phyloP scores from a whole-genome alignment of 2,329 filamentous ascomycete species.

The Colletotrichum chlorophyti region DNA sequence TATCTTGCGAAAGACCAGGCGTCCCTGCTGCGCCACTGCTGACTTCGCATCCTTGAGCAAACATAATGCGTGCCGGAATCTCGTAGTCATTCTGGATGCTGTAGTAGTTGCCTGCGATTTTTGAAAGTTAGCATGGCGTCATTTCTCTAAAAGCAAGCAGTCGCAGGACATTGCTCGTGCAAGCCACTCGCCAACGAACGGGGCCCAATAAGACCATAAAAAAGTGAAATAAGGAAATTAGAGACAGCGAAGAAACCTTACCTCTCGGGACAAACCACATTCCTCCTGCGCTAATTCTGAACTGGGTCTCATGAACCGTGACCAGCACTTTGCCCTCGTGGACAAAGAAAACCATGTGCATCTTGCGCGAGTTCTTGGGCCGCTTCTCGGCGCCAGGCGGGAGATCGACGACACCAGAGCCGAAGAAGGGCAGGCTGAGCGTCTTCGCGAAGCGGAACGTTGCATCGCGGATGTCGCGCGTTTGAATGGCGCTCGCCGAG shows the following conservation, averaged over 20 bases:
- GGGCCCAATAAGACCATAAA: slow-evolving; percentile 3
- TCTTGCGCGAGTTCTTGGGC: slow-evolving; percentile 90
- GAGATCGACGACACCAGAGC: slow-evolving; percentile 87
- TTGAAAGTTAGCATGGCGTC: not conserved
- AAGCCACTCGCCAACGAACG: no score
- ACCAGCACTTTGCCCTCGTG: slow-evolving; percentile 83
- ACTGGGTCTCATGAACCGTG: slow-evolving; percentile 75
- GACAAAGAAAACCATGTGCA: slow-evolving; percentile 98
- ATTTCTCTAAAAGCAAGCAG: no score
- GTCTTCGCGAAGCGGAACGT: slow-evolving; percentile 91
- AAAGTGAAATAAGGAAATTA: slow-evolving; percentile 17
- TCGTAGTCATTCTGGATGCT: slow-evolving; percentile 84
- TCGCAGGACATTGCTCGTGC: no score
- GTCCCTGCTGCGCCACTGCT: slow-evolving; percentile 1
- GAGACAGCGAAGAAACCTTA: slow-evolving; percentile 52
- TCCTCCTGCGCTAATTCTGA: slow-evolving; percentile 85
- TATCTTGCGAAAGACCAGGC: slow-evolving; percentile 13
- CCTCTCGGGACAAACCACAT: slow-evolving; percentile 96
- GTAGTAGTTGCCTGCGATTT: slow-evolving; percentile 84
- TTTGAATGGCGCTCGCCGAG: slow-evolving; percentile 61
- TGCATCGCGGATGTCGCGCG: slow-evolving; percentile 65
- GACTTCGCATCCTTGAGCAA: slow-evolving; percentile 82
- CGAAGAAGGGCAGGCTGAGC: slow-evolving; percentile 83
- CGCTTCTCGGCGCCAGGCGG: slow-evolving; percentile 84
- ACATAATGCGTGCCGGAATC: slow-evolving; percentile 81